Percentiles rank a stretch among this genome's conserved stretches.
phyloP scores from a whole-genome alignment of 257 asterid genomes.

The Handroanthus guayacan region DNA sequence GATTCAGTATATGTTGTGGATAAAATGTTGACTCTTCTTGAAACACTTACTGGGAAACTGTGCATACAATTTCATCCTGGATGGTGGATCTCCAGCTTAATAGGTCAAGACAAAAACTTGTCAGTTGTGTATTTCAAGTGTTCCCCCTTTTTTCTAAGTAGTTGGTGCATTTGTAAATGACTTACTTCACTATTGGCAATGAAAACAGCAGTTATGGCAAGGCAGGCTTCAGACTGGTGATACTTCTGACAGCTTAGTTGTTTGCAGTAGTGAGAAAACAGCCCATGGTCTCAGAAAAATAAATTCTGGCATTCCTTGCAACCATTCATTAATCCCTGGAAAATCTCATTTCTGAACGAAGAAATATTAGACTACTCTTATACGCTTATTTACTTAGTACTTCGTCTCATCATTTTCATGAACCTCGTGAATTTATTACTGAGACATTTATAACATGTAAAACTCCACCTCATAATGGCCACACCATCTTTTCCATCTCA shows the following conservation, averaged over 20 bases:
- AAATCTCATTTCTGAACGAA: constrained; percentile 9
- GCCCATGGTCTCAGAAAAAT: constrained; percentile 16
- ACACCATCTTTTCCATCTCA: constrained; percentile 4
- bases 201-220: constrained; percentile 2
- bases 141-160: constrained; percentile 1
- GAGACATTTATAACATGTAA: not conserved
- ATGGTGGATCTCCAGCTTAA: not conserved
- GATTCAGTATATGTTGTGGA: not conserved
- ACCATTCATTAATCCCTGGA: constrained; percentile 15
- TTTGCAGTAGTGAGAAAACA: not conserved
- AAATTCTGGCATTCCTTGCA: not conserved
- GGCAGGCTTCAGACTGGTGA: not conserved
- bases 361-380: not conserved
- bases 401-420: constrained; percentile 5
- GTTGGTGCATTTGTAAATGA: not conserved
- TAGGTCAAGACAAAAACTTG: constrained; percentile 1
- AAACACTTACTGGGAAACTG: not conserved
- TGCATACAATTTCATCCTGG: not conserved
- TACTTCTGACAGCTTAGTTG: constrained; percentile 12
- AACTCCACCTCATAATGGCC: constrained; percentile 1
- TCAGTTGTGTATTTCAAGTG: constrained; percentile 2
- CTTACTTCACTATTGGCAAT: not conserved
- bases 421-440: constrained; percentile 4
- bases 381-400: constrained; percentile 10
- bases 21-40: not conserved